Evolutionary conservation across 768 basidiomycete genomes (phyloP), one percentile per base, ranked within the genome.

Genomic region (Kwoniella heveanensis): DNA sequence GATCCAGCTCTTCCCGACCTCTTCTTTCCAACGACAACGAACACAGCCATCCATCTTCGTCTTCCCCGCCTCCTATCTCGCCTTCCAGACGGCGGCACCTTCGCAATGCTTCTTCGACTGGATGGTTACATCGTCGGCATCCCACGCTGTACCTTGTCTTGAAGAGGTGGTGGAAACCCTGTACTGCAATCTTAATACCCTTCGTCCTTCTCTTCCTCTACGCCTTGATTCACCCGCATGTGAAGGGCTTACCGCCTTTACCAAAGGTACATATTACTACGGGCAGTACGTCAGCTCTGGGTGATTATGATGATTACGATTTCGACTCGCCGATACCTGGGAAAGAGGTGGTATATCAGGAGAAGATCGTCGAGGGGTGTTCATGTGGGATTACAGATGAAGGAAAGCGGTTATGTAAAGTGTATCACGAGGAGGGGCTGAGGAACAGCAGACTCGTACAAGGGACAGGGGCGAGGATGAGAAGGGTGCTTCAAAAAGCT

Each of bases 341-440:
- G 17, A 27, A 49, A 22, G 49, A 50, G 26, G 24, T 51, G 1
- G 36, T 48, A 21, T 56, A 67, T 13, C 64, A 64, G 26, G 62
- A 66, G 48, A 60, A 56, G 25, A 54, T 60, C 8, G 59, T 66
- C 4, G 53, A 54, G 24, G 30, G 54, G 32, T 74, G 73, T 60
- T 44, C 49, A 2, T 72, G 73, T 37, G 71, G 73, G 26, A 46
- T 21, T 1, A 67, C 73, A 30, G 53, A 53, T 25, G 75, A 71
- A 49, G 75, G 75, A 19, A 39, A 59, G 32, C 54, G 74, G 48
- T 29, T 77, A 22, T 79, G 77, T 61, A 57, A 61, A 3, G 52
- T 77, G 19, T 79, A 79, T 55, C 62, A 69, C 9, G 57, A 67
- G 47, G 66, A 76, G 25, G 72, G 68, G n/a, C 50, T 79, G 44